phyloP scores from a whole-genome alignment of 495 filamentous ascomycete genomes.

The Alectoria sarmentosa region DNA sequence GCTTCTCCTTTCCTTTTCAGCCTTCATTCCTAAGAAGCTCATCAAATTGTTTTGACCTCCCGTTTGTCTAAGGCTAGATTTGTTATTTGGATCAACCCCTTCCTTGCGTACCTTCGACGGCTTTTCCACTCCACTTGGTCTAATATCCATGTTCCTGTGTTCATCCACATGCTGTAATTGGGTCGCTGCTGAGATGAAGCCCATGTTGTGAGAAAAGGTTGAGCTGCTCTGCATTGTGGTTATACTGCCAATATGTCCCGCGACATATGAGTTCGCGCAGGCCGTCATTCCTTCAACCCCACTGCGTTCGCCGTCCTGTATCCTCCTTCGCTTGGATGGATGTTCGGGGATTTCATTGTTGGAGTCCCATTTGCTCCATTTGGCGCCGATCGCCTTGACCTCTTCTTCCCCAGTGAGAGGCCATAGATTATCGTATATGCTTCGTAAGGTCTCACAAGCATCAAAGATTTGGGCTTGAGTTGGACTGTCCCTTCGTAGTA shows the following conservation, averaged over 20 bases:
- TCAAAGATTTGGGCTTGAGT: constrained; percentile 41
- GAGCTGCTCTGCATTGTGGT: constrained; percentile 30
- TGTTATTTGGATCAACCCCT: neutral
- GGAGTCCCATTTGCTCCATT: constrained; percentile 32
- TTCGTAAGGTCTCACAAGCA: constrained; percentile 36
- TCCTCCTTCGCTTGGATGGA: constrained; percentile 28
- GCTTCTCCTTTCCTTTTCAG: neutral
- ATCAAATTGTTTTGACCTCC: neutral
- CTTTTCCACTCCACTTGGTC: neutral
- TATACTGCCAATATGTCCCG: constrained; percentile 10
- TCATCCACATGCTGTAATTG: constrained; percentile 20
- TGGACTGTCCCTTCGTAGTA: constrained; percentile 53
- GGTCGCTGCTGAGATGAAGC: constrained; percentile 24
- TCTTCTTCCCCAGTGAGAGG: constrained; percentile 51
- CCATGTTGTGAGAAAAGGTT: constrained; percentile 24
- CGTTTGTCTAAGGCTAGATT: neutral
- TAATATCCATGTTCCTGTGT: neutral
- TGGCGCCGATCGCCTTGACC: constrained; percentile 32
- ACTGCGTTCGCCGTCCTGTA: constrained; percentile 6
- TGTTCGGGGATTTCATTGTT: constrained; percentile 22
- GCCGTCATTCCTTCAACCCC: neutral
- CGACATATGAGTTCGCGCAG: neutral
- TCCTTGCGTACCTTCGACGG: neutral
- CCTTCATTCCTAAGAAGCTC: constrained; percentile 5
- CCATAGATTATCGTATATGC: constrained; percentile 56